Percentiles rank a stretch among this genome's conserved stretches.
These are phyloP conservation scores for Moesziomyces antarcticus DNA, from an alignment of 1,284 basidiomycete species.

Conservation along the genomic window DNA sequence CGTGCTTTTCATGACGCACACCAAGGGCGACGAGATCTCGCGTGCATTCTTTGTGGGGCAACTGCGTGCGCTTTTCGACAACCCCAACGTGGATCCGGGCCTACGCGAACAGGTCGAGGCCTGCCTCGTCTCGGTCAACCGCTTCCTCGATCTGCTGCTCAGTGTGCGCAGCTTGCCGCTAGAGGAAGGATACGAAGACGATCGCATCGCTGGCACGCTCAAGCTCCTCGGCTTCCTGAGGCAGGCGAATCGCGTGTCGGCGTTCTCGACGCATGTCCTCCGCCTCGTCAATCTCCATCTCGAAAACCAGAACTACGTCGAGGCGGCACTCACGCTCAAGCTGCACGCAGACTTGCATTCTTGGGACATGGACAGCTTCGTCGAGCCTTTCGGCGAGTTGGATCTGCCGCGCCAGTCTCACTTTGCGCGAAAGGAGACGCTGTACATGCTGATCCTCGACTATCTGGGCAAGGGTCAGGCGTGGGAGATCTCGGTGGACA, in stretches of 20 bases:
- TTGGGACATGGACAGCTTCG: constrained; percentile 81
- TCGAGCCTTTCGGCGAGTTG: constrained; percentile 73
- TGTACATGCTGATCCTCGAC: constrained; percentile 68
- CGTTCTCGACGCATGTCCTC: constrained; percentile 62
- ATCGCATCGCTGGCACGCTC: constrained; percentile 90
- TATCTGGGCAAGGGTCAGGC: constrained; percentile 83
- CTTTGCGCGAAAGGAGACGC: constrained; percentile 86
- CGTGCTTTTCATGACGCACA: constrained; percentile 87
- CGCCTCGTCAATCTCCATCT: constrained; percentile 73
- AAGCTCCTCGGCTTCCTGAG: constrained; percentile 70
- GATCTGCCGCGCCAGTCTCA: constrained; percentile 90
- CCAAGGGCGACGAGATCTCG: constrained; percentile 88
- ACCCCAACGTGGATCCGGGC: constrained; percentile 80
- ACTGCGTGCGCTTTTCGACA: constrained; percentile 85
- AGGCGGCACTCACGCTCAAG: constrained; percentile 85
- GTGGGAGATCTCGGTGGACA: constrained; percentile 91
- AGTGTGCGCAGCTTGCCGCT: constrained; percentile 82
- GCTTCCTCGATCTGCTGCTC: constrained; percentile 92
- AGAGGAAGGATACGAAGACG: constrained; percentile 73
- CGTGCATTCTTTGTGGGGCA: constrained; percentile 93
- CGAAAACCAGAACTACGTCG: constrained; percentile 86
- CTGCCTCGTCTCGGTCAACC: constrained; percentile 89
- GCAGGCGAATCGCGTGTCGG: constrained; percentile 60
- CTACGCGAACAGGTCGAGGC: constrained; percentile 80
- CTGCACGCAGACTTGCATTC: constrained; percentile 92